Evolutionary conservation across 768 basidiomycete genomes (phyloP).

Genomic region (Lanmaoa rubissima): DNA sequence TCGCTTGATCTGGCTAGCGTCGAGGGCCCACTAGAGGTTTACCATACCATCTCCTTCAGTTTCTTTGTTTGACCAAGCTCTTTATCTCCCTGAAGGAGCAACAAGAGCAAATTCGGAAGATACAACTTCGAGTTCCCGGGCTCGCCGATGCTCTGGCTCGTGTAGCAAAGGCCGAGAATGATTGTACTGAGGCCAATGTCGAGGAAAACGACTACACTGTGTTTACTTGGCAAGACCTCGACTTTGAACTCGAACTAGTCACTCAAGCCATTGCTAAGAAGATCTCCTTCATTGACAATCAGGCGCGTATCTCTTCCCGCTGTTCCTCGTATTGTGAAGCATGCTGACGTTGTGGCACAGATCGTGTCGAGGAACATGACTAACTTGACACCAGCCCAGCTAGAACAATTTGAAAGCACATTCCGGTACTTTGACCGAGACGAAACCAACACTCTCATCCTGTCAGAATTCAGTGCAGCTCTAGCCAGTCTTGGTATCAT

Average conservation of each 20-base stretch:
- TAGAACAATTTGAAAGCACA: constrained; percentile 95
- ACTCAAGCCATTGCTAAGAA: constrained; percentile 82
- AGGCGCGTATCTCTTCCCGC: constrained; percentile 45
- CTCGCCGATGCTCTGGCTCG: constrained; percentile 56
- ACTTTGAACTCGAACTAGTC: constrained; percentile 84
- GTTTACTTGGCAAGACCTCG: constrained; percentile 83
- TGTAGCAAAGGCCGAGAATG: constrained; percentile 65
- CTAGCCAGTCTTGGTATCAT: constrained; percentile 92
- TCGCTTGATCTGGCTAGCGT: constrained; percentile 73
- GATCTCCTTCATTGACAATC: constrained; percentile 95
- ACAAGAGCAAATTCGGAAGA: constrained; percentile 60
- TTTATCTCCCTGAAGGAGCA: constrained; percentile 53
- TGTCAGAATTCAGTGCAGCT: constrained; percentile 90
- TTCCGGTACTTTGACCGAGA: constrained; percentile 98
- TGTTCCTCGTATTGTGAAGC: background rate
- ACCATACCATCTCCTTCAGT: constrained; percentile 7
- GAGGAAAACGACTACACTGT: constrained; percentile 97
- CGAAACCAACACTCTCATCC: constrained; percentile 80
- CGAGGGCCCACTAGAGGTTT: constrained; percentile 74
- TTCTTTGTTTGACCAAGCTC: constrained; percentile 6
- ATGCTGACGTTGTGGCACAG: constrained; percentile 40
- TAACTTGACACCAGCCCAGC: constrained; percentile 90
- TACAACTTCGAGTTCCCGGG: constrained; percentile 66
- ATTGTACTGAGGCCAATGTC: constrained; percentile 83
- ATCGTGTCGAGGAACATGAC: constrained; percentile 93